Conservation (phyloP, 768 basidiomycete genomes). For the Podaxis carcinomalis region DNA sequence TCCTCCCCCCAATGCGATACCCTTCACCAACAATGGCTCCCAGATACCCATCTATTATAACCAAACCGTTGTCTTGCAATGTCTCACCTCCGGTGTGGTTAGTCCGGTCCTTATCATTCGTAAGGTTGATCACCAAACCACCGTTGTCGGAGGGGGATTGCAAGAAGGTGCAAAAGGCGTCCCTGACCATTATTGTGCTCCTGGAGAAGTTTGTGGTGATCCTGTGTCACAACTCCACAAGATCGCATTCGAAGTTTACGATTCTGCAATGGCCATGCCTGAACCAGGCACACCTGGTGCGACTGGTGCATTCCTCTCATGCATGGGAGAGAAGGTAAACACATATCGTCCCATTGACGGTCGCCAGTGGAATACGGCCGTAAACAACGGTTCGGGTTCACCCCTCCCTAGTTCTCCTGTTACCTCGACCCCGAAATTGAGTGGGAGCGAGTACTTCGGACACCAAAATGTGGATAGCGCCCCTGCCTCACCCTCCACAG, state of each 20-base stretch:
- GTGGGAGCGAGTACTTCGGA: slow-evolving; percentile 64
- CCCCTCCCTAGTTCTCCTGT: slow-evolving; percentile 71
- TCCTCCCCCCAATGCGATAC: slow-evolving; percentile 86
- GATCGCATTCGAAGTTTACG: slow-evolving; percentile 90
- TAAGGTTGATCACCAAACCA: slow-evolving; percentile 88
- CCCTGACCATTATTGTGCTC: slow-evolving; percentile 75
- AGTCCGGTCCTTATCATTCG: slow-evolving; percentile 92
- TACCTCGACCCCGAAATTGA: slow-evolving; percentile 53
- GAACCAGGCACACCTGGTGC: slow-evolving; percentile 75
- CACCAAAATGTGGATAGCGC: slow-evolving; percentile 51
- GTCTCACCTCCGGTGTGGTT: slow-evolving; percentile 89
- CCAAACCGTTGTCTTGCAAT: slow-evolving; percentile 92
- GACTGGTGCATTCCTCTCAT: slow-evolving; percentile 81
- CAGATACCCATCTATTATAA: slow-evolving; percentile 96
- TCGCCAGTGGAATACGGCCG: slow-evolving; percentile 65
- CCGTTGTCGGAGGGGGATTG: slow-evolving; percentile 86
- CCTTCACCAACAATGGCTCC: slow-evolving; percentile 77
- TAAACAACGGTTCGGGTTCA: slow-evolving; percentile 41
- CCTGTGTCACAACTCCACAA: slow-evolving; percentile 95
- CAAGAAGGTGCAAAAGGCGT: slow-evolving; percentile 85
- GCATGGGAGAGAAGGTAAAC: slow-evolving; percentile 92
- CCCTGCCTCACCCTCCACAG: slow-evolving; percentile 62
- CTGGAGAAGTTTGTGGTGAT: slow-evolving; percentile 88
- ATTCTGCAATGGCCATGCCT: slow-evolving; percentile 60
- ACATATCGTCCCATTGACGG: slow-evolving; percentile 84